Conservation (phyloP, 306 rosid genomes). For the Oemleria cerasiformis region DNA sequence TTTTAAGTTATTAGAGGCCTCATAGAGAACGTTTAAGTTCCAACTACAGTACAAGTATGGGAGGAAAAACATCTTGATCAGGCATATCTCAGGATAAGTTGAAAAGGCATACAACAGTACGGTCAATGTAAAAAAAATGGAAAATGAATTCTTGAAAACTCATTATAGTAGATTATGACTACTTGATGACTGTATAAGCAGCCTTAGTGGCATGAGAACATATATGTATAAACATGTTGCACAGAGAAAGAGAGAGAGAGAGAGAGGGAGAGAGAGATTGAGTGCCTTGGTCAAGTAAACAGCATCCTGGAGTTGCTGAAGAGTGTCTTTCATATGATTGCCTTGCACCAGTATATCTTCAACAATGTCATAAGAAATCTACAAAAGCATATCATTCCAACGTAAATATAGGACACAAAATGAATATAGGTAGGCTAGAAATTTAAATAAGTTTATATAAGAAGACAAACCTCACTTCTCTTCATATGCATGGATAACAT, state of each 20-base stretch:
- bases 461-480: slow-evolving; percentile 68
- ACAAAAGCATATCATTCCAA: slow-evolving; percentile 29
- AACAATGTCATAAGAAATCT: slow-evolving; percentile 80
- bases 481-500: slow-evolving; percentile 73
- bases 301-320: slow-evolving; percentile 91
- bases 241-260: neutral
- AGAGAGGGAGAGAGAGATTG: slow-evolving; percentile 26
- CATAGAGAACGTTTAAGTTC: neutral
- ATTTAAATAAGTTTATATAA: neutral
- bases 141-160: neutral
- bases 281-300: slow-evolving; percentile 80
- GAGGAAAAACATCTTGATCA: neutral
- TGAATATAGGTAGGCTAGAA: slow-evolving; percentile 1
- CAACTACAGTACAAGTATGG: neutral
- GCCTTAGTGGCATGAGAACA: neutral
- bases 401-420: slow-evolving; percentile 15
- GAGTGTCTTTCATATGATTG: slow-evolving; percentile 63
- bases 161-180: neutral
- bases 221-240: slow-evolving; percentile 3
- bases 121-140: neutral
- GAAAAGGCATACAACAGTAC: neutral
- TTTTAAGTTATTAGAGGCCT: neutral
- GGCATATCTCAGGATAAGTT: neutral
- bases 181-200: neutral
- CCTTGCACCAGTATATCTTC: slow-evolving; percentile 89